Evolutionary conservation across 2,329 filamentous ascomycete genomes (phyloP).

Genomic region (Fonsecaea multimorphosa): DNA sequence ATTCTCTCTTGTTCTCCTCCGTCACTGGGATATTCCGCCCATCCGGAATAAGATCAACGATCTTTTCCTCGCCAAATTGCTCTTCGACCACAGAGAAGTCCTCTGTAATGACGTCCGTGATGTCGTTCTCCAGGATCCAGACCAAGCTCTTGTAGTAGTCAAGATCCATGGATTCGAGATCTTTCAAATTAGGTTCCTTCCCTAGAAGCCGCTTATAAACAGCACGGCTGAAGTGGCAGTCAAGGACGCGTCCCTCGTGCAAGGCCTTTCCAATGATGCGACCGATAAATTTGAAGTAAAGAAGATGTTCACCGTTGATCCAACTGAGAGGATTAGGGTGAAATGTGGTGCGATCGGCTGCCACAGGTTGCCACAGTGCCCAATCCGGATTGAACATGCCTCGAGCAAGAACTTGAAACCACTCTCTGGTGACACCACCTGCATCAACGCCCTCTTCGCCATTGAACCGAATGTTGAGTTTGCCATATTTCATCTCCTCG

Average conservation of each 20-base stretch:
- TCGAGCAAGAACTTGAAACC: constrained; percentile 96
- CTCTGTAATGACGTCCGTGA: constrained; percentile 95
- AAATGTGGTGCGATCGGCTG: constrained; percentile 96
- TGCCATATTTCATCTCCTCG: constrained; percentile 98
- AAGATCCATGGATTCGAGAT: constrained; percentile 98
- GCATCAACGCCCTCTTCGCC: constrained; percentile 98
- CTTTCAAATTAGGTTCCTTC: constrained; percentile 94
- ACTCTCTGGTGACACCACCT: constrained; percentile 95
- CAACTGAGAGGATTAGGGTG: constrained; percentile 94
- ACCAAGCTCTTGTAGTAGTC: constrained; percentile 98
- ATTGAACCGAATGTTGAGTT: constrained; percentile 96
- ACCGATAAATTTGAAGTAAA: constrained; percentile 99
- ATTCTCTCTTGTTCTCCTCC: constrained; percentile 98
- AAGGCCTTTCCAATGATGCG: constrained; percentile 97
- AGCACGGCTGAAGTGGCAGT: constrained; percentile 98
- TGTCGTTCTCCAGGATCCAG: constrained; percentile 99
- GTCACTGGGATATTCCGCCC: constrained; percentile 93
- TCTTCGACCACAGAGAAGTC: constrained; percentile 95
- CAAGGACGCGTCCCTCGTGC: constrained; percentile 92
- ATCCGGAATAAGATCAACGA: constrained; percentile 83
- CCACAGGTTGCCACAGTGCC: constrained; percentile 93
- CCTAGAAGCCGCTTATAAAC: constrained; percentile 98
- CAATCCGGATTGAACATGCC: constrained; percentile 99
- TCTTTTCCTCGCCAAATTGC: constrained; percentile 86
- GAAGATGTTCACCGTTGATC: constrained; percentile 92